Conservation (phyloP, 305 asterid genomes). For the Vinca major region DNA sequence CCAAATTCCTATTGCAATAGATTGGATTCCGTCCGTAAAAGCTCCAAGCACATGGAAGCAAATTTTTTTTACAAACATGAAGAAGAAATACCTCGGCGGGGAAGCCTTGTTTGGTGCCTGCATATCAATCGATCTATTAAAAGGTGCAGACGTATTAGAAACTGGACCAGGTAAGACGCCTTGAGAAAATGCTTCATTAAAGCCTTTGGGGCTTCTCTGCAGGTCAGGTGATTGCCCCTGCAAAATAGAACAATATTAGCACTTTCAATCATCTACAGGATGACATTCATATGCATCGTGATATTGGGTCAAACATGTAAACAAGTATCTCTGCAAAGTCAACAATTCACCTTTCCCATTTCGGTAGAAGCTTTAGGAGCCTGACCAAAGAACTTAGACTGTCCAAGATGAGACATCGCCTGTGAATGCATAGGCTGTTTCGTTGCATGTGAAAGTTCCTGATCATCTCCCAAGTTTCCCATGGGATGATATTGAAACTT, state of each 20-base stretch:
- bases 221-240: slow-evolving; percentile 47
- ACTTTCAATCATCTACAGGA: slow-evolving; percentile 5
- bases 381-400: slow-evolving; percentile 43
- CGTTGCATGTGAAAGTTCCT: slow-evolving; percentile 32
- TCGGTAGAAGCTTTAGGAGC: slow-evolving; percentile 25
- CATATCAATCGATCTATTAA: slow-evolving; percentile 34
- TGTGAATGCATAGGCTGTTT: slow-evolving; percentile 38
- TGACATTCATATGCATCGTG: slow-evolving; percentile 2
- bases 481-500: slow-evolving; percentile 85
- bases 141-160: slow-evolving; percentile 31
- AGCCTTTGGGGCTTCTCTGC: slow-evolving; percentile 35
- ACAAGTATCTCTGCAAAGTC: slow-evolving; percentile 4
- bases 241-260: slow-evolving; percentile 17
- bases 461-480: slow-evolving; percentile 66
- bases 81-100: slow-evolving; percentile 37
- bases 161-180: slow-evolving; percentile 27
- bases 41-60: neutral
- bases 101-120: slow-evolving; percentile 31
- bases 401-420: slow-evolving; percentile 38
- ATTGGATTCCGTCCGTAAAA: neutral
- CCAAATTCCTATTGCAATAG: neutral
- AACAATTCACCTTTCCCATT: slow-evolving; percentile 30
- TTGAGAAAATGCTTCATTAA: slow-evolving; percentile 30
- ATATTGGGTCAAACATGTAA: neutral
- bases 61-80: no score